Evolutionary conservation across 192 early-diverging fungal species (phyloP), one percentile per base, ranked within the genome.

Genomic region (Backusella sp.): DNA sequence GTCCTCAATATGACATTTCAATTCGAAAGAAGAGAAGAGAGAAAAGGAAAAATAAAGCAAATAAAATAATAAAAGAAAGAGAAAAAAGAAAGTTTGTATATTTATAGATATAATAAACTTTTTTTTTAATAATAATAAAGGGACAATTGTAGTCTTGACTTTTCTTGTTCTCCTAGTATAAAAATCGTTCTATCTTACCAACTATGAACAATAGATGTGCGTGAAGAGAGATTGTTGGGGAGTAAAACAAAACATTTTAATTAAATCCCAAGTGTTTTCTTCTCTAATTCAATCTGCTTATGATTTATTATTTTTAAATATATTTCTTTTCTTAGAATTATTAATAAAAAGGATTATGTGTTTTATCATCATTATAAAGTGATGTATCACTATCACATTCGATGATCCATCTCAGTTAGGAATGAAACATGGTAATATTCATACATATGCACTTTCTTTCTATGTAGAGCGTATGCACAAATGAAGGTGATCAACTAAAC

Each of bases 211-310:
- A 53, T 19, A 8, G n/a, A 53, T n/a, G 17, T 53, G 53, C 8
- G 7, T 21, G 1, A 23, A 56, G 42, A 56, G 53, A 56, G 53
- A 56, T 21, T n/a, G 8, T 56, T 56, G n/a, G 53, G 53, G 53
- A 56, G 53, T 56, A 56, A 56, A 32, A 32, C 2, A 32, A 21
- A 23, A 9, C 23, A 21, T 11, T 56, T 56, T 56, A 56, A 56
- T 56, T 56, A 56, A 56, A 56, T 26, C 21, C 53, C 53, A 56
- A 56, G 53, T 56, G 53, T 56, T 56, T 56, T 56, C 53, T 56
- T 56, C 21, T 56, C 4, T n/a, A n/a, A 56, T 21, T 21, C 8
- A 9, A 56, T 23, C 8, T 56, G 4, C 2, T 56, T 53, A 7
- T 32, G 32, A 32, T 21, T 53, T n/a, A 21, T 21, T 53, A 53